Conservation (phyloP, 1,139 yeast species). For the Suhomyces terraborum region DNA sequence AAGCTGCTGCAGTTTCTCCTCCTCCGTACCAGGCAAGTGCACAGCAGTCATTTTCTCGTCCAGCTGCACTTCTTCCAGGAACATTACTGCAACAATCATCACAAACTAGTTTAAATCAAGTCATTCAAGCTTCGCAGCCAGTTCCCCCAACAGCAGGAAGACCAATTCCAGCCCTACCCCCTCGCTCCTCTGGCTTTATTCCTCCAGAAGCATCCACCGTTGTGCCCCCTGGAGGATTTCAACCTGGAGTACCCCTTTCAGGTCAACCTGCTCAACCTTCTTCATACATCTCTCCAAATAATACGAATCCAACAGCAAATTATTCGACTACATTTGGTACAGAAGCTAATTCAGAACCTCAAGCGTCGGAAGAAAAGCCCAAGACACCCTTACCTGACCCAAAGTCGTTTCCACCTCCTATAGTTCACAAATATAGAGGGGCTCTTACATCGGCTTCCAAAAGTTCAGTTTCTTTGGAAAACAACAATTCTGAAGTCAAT, state of each 20-base stretch:
- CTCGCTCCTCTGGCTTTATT: background rate
- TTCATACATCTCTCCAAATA: background rate
- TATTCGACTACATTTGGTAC: background rate
- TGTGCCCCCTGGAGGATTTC: no score
- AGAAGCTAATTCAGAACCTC: background rate
- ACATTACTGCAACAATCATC: background rate
- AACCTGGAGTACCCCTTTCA: no score
- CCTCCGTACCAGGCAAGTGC: no score
- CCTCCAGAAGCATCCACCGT: no score
- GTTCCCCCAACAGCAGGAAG: conserved; percentile 1
- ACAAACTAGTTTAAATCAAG: no score
- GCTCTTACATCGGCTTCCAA: conserved; percentile 3
- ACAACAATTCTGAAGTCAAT: background rate
- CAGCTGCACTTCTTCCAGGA: background rate
- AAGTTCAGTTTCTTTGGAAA: background rate
- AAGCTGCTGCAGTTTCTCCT: no score
- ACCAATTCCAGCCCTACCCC: conserved; percentile 6
- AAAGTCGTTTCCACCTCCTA: conserved; percentile 19
- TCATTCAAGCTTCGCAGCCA: no score
- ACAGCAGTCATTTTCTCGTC: no score
- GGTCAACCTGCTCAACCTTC: background rate
- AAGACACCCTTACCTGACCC: conserved; percentile 14
- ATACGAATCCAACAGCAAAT: background rate
- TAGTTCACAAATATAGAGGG: conserved; percentile 15
- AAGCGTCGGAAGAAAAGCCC: conserved; percentile 2